Base-by-base conservation (phyloP, 2,329 filamentous ascomycete species). In the Trichoderma sp. region DNA sequence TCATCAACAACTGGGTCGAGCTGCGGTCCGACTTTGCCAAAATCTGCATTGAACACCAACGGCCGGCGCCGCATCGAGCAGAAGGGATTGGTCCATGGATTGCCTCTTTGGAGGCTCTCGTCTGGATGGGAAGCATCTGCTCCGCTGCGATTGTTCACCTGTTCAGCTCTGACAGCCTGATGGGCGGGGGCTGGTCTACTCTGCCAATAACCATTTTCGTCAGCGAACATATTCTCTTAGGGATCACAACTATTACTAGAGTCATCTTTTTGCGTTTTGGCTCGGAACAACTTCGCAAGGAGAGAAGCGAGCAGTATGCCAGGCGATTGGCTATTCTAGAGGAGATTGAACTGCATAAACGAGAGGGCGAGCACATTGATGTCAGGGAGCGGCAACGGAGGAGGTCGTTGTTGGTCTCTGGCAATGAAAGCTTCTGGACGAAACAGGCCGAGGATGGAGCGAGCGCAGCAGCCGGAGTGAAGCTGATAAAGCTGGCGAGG, bases 1-100 rank as follows among this genome's bases (percentile, higher is more conserved):
- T 93, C 16, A 79, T 92, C 76, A 93, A 93, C 79, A 91, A 93
- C 80, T 92, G 91, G 90, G 81, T 94, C 68, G 91, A 94, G 77
- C 83, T 94, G 11, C 89, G 91, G 11, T 90, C 91, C 3, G 91
- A 94, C 74, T 91, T 92, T 57, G 86, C 92, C 79, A 94, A 93
- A 75, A 91, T 94, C 68, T 92, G 89, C 71, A 83, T 89, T 29
- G 90, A 93, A 75, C 91, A 91, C 81, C 89, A 90, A 71, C 87
- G 92, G 0, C 92, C 91, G 0, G 87, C 85, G 0, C 91, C 91
- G 0, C 86, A 86, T 72, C 88, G 91, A 6, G 85, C 89, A 0
- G 91, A 93, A 75, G 90, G 89, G 4, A 93, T 94, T 71, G 91
- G 91, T 0, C 91, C 91, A 0, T 93, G 90, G 86, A 84, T 93